Conservation (phyloP, 2,329 filamentous ascomycete species). For the Colletotrichum echinochloae region DNA sequence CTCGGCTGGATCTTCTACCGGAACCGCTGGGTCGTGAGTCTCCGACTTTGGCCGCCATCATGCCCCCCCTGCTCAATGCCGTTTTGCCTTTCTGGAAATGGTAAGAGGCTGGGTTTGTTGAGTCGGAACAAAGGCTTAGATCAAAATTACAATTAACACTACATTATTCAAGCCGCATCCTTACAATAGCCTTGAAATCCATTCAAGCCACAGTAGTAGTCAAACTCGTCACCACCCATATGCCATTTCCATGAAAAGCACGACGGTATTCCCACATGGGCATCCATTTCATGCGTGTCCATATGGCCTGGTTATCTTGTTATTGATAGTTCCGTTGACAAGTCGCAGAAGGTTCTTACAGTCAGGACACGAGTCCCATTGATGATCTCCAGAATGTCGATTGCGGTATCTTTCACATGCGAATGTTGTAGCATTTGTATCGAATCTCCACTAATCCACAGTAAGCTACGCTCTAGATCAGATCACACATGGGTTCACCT, state of each 20-base stretch:
- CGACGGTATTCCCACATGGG: neutral
- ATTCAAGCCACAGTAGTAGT: slow-evolving; percentile 8
- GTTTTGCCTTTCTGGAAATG: too few species aligned
- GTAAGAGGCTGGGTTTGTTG: too few species aligned
- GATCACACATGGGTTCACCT: neutral
- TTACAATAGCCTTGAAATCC: slow-evolving; percentile 12
- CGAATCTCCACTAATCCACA: neutral
- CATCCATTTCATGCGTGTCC: neutral
- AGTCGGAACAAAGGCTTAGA: too few species aligned
- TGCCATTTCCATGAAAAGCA: slow-evolving; percentile 9
- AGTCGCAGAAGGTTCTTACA: neutral
- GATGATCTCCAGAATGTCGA: neutral
- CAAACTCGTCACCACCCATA: slow-evolving; percentile 18
- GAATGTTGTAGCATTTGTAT: neutral
- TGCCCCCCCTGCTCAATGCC: too few species aligned
- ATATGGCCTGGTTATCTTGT: neutral
- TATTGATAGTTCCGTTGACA: too few species aligned
- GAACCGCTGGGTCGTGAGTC: too few species aligned
- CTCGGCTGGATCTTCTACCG: too few species aligned
- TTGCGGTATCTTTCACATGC: slow-evolving; percentile 1
- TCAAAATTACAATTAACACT: too few species aligned
- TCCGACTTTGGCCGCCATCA: too few species aligned
- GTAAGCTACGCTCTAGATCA: neutral
- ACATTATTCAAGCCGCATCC: too few species aligned
- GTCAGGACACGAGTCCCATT: slow-evolving; percentile 10